A percentile compares a stretch with the other conserved stretches of the same genome.
Evolutionary conservation across 2,329 filamentous ascomycete genomes (phyloP).

Genomic region (Alternaria incomplexa): DNA sequence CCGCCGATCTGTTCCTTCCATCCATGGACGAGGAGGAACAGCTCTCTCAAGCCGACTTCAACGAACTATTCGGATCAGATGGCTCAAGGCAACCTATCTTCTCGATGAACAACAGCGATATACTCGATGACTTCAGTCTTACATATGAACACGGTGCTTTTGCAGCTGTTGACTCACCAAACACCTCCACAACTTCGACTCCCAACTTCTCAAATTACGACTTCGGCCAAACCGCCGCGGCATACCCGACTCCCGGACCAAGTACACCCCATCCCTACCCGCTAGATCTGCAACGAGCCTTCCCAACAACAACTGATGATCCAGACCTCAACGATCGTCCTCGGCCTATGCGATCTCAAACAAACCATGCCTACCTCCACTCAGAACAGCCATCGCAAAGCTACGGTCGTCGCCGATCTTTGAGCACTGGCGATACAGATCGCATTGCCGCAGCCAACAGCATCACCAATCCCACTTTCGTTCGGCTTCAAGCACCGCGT

Average conservation of each 20-base stretch:
- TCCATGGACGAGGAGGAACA: conserved; percentile 6
- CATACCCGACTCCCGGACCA: conserved; percentile 18
- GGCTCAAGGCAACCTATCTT: conserved; percentile 2
- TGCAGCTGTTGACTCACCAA: conserved; percentile 2
- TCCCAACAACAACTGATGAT: background rate
- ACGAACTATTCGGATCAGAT: conserved; percentile 15
- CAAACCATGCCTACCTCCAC: conserved; percentile 5
- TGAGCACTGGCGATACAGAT: conserved; percentile 33
- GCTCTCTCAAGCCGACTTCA: conserved; percentile 14
- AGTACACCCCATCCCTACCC: conserved; percentile 25
- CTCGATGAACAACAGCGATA: conserved; percentile 8
- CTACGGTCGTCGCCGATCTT: conserved; percentile 35
- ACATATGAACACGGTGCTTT: background rate
- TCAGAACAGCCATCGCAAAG: conserved; percentile 5
- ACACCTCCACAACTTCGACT: conserved; percentile 13
- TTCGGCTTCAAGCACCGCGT: conserved; percentile 28
- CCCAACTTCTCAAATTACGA: conserved; percentile 18
- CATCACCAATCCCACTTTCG: conserved; percentile 28
- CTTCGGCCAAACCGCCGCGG: conserved; percentile 7
- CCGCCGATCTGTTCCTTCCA: background rate
- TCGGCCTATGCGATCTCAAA: conserved; percentile 9
- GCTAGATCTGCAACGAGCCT: conserved; percentile 17
- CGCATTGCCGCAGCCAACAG: conserved; percentile 8
- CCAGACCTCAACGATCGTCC: conserved; percentile 3
- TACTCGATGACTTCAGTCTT: conserved; percentile 12